These are phyloP conservation scores for Ormosia emarginata DNA, from an alignment of 306 rosid genomes.

Conservation along the genomic window DNA sequence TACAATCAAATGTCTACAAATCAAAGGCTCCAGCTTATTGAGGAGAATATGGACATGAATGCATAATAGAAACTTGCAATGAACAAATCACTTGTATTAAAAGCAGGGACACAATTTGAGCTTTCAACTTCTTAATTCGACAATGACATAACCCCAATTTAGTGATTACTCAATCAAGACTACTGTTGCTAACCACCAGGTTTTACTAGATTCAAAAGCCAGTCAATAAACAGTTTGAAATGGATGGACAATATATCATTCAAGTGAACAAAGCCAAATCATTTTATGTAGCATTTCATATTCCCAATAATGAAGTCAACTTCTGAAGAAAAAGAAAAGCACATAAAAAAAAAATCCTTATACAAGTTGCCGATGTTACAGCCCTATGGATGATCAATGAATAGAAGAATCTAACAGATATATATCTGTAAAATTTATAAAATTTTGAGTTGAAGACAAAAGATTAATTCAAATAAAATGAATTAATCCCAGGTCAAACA, in stretches of 20 bases:
- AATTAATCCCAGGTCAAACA: not conserved
- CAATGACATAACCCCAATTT: not conserved
- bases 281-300: not conserved
- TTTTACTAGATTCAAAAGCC: constrained; percentile 16
- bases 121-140: constrained; percentile 18
- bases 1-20: constrained; percentile 19
- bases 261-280: not conserved
- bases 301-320: constrained; percentile 6
- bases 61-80: constrained; percentile 6
- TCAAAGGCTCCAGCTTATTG: not conserved
- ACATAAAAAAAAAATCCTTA: not conserved
- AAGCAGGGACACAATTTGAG: constrained; percentile 8
- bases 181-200: not conserved
- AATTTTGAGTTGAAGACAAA: not conserved
- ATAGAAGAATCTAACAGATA: not conserved
- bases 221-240: constrained; percentile 13
- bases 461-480: not conserved
- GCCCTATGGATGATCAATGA: not conserved
- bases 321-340: not conserved
- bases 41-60: constrained; percentile 2
- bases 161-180: not conserved
- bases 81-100: constrained; percentile 14
- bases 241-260: not conserved
- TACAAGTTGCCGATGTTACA: not conserved
- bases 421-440: not conserved